Base-by-base conservation (phyloP, 371 early-diverging fungal species). In the Coelomomyces lativittatus region DNA sequence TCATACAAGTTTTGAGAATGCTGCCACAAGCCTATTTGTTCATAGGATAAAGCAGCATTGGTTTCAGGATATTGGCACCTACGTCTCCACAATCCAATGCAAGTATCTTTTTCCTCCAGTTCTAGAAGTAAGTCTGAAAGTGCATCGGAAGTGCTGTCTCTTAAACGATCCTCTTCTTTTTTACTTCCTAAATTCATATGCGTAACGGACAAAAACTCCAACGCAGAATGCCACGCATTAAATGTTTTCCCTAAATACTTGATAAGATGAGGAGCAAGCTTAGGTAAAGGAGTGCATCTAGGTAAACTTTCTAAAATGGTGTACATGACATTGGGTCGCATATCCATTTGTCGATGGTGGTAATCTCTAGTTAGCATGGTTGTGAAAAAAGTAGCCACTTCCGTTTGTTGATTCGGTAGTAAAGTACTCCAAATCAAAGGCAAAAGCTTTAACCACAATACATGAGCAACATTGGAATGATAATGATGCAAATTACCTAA, bases 1-100 rank as follows among this genome's bases (percentile, higher is more conserved):
- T 98, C 98, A 47, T 88, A 95, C 61, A 85, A 77, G 26, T 66
- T 61, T 59, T 97, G 97, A 0, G 97, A 92, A 30, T 82, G 80
- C 34, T 73, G 70, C 90, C 93, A 93, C 71, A 91, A 79, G 10
- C 90, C 93, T 30, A 76, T 63, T 62, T 97, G 95, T 58, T 93
- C 93, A 53, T 75, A 91, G 2, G 93, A 86, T 21, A 96, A 67
- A 0, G 97, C 97, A n/a, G 83, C 72, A 52, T 91, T 90, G 11
- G 97, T 97, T 60, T 97, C 97, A 17, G 80, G 66, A 58, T 85
- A 97, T 24, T 85, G 72, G 51, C 88, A 86, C 31, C 88, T 81
- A 15, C 91, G 81, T 50, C 88, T 68, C 90, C 95, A 91, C 15
- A 89, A 61, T 3, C 97, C 98, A 53, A 77, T 82, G 55, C 82